These are phyloP conservation scores for Aspergillus thermomutatus DNA, from an alignment of 2,329 filamentous ascomycete genomes.

Conservation along the genomic window DNA sequence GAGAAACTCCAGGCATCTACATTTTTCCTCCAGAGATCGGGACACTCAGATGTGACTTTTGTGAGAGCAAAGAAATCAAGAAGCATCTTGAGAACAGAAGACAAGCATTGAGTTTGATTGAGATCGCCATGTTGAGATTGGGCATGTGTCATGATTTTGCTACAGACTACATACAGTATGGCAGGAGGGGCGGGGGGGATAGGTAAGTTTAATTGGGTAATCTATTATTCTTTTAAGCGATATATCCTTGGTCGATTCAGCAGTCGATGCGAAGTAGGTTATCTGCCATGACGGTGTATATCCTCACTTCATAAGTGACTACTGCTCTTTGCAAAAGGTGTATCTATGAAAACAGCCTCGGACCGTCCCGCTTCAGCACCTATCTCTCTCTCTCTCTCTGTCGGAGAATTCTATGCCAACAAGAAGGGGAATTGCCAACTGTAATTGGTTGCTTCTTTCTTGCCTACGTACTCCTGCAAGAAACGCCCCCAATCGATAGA, in stretches of 20 bases:
- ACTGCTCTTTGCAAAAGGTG: not conserved
- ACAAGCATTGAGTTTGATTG: not conserved
- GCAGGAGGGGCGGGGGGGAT: no score
- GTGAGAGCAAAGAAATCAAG: not conserved
- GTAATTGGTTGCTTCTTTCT: not conserved
- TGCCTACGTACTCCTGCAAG: not conserved
- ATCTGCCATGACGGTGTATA: no score
- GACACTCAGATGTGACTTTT: not conserved
- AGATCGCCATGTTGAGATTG: not conserved
- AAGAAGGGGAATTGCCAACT: not conserved
- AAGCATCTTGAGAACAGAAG: not conserved
- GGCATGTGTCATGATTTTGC: not conserved
- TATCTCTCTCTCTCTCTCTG: not conserved
- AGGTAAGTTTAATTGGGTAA: no score
- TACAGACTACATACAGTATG: not conserved
- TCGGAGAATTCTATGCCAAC: not conserved
- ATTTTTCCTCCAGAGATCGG: not conserved
- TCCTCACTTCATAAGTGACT: not conserved
- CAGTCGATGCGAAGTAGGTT: not conserved
- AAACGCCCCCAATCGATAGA: not conserved
- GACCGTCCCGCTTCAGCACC: not conserved
- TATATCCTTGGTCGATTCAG: not conserved
- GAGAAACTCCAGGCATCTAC: slow-evolving; percentile 5
- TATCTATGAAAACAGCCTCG: no score
- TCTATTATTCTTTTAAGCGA: no score